Base-by-base conservation (phyloP, 2,329 filamentous ascomycete genomes). In the Diaporthe amygdali region DNA sequence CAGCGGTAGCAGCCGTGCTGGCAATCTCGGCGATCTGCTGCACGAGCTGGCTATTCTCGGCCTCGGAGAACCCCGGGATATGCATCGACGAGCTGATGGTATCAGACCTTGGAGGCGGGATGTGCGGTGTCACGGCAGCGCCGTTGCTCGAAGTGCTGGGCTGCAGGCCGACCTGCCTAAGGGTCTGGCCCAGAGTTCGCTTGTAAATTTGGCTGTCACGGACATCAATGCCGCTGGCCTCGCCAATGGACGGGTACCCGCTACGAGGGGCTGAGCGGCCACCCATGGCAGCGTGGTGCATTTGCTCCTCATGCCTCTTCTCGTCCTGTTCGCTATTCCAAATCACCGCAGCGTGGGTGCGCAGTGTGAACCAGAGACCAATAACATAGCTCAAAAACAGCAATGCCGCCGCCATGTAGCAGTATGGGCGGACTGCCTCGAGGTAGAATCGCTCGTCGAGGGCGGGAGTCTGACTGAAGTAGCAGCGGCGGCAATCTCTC, bases 321-420 rank as follows among this genome's bases (percentile, higher is more conserved):
- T 95, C 93, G 47, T 95, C 93, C 3, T 87, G 80, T 73, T 98
- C 95, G 10, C 89, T 92, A 77, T 95, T 96, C 96, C 96, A 99
- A 75, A 99, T 99, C 55, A 98, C 93, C 5, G 97, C 95, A 5
- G 96, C 96, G 79, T 99, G 96, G 0, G 96, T 99, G 74, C 96
- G 90, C 25, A 99, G 88, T 0, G 96, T 99, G 82, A 99, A 99
- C 87, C 96, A 94, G 17, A 99, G 86, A 30, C 96, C 96, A 72
- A 98, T 96, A 44, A 96, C 86, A 79, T 99, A 99, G 1, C 95
- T 97, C 34, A 97, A 84, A 83, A 99, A 98, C 17, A 99, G 86
- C 78, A 97, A 88, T 5, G 92, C 83, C 0, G 96, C 94, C 5
- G 94, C 93, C 78, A 97, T 90, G 86, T 95, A 98, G 77, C 94